Evolutionary conservation across 2,329 filamentous ascomycete species (phyloP).

Genomic region (Thermothelomyces thermophilus): DNA sequence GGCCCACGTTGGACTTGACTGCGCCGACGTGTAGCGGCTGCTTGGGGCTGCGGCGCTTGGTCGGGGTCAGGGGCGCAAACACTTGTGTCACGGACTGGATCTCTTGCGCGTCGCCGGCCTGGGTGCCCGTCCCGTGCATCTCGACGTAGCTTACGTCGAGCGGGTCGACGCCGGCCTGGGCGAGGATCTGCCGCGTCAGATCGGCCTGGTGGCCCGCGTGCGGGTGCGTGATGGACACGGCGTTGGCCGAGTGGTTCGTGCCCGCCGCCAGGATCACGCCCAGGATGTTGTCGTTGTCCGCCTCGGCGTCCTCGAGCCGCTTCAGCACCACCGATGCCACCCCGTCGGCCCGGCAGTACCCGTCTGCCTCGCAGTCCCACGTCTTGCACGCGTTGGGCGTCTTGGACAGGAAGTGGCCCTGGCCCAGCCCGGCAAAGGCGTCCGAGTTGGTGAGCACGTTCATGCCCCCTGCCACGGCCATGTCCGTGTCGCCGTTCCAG

Average conservation of each 20-base stretch:
- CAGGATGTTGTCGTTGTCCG: conserved; percentile 70
- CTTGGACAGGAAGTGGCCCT: conserved; percentile 71
- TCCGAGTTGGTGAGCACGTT: conserved; percentile 75
- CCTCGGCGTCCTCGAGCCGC: conserved; percentile 68
- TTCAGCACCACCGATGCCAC: conserved; percentile 71
- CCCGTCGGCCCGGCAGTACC: conserved; percentile 74
- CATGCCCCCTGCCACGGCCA: conserved; percentile 69
- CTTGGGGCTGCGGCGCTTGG: conserved; percentile 36
- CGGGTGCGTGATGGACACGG: conserved; percentile 77
- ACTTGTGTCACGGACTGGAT: conserved; percentile 65
- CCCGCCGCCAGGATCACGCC: conserved; percentile 66
- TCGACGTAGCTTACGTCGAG: conserved; percentile 76
- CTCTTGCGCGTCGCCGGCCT: conserved; percentile 76
- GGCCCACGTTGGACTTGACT: conserved; percentile 31
- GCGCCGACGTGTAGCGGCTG: conserved; percentile 38
- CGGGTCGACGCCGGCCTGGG: conserved; percentile 66
- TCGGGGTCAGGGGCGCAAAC: conserved; percentile 41
- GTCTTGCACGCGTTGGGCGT: conserved; percentile 48
- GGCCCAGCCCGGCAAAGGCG: conserved; percentile 67
- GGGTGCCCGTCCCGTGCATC: conserved; percentile 85
- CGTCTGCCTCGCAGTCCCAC: conserved; percentile 73
- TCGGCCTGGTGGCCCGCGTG: conserved; percentile 64
- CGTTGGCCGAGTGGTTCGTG: conserved; percentile 77
- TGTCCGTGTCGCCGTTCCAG: conserved; percentile 71
- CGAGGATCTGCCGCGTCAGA: conserved; percentile 62